Evolutionary conservation across 2,329 filamentous ascomycete genomes (phyloP).

Genomic region (Metarhizium rileyi): DNA sequence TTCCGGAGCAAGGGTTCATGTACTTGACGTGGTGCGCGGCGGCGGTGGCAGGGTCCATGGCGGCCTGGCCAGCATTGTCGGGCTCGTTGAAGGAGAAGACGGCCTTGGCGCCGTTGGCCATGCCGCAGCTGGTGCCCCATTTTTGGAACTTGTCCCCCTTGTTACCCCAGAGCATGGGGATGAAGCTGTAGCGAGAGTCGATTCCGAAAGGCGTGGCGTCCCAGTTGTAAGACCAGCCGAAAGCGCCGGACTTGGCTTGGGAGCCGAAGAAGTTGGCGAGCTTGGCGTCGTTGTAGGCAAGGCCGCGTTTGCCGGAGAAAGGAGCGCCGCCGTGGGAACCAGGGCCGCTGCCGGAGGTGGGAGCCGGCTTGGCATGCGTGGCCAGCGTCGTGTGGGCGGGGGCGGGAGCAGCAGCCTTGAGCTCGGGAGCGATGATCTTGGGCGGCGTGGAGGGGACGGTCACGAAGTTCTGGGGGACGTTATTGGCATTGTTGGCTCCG

Average conservation of each 20-base stretch:
- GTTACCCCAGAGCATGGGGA: conserved; percentile 59
- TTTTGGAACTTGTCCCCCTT: conserved; percentile 28
- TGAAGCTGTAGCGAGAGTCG: conserved; percentile 40
- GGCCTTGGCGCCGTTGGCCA: conserved; percentile 42
- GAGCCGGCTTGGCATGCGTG: conserved; percentile 15
- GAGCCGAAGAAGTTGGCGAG: conserved; percentile 42
- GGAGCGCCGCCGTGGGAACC: conserved; percentile 6
- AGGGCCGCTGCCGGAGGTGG: conserved; percentile 4
- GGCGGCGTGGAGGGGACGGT: conserved; percentile 1
- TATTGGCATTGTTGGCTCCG: background rate
- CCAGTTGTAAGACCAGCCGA: conserved; percentile 64
- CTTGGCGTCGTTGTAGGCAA: conserved; percentile 54
- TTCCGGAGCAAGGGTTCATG: conserved; percentile 45
- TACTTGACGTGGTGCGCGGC: conserved; percentile 42
- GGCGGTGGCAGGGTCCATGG: conserved; percentile 42
- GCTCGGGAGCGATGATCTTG: conserved; percentile 1
- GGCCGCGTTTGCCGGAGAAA: conserved; percentile 47
- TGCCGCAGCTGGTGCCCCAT: conserved; percentile 42
- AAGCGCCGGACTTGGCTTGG: conserved; percentile 23
- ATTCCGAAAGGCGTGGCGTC: conserved; percentile 34
- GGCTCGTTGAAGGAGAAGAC: conserved; percentile 66
- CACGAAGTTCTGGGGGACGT: background rate
- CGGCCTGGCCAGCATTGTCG: conserved; percentile 50
- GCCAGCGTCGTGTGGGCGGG: too few species aligned
- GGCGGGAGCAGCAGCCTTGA: conserved; percentile 1